A percentile compares a stretch with the other conserved stretches of the same genome.
Evolutionary conservation across 164 flowering plant species (phyloP).

Genomic region (Kalanchoe fedtschenkoi): DNA sequence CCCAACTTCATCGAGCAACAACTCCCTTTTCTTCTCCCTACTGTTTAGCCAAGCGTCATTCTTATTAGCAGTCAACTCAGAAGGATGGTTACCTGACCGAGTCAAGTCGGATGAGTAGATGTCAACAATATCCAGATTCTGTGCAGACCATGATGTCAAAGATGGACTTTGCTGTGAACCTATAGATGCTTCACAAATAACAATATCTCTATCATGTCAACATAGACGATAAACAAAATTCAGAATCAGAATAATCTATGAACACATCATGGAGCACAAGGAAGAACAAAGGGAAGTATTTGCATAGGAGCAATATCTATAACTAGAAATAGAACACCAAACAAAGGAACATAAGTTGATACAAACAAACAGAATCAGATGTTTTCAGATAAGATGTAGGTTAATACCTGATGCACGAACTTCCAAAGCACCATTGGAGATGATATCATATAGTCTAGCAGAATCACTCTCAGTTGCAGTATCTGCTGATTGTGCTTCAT

Average conservation of each 20-base stretch:
- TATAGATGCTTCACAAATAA: slow-evolving; percentile 38
- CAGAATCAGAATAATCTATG: background rate
- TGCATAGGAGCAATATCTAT: background rate
- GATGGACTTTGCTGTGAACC: slow-evolving; percentile 39
- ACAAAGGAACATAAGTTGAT: background rate
- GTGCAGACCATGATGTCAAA: slow-evolving; percentile 23
- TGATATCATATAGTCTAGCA: slow-evolving; percentile 20
- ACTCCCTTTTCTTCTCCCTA: slow-evolving; percentile 61
- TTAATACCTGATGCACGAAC: slow-evolving; percentile 39
- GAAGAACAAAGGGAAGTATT: background rate
- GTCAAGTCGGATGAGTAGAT: slow-evolving; percentile 26
- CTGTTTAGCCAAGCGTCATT: slow-evolving; percentile 44
- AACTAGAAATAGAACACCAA: background rate
- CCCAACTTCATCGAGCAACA: slow-evolving; percentile 72
- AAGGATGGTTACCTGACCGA: slow-evolving; percentile 19
- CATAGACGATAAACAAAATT: too few species aligned
- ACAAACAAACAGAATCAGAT: background rate
- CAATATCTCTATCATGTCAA: slow-evolving; percentile 1
- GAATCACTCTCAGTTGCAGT: slow-evolving; percentile 31
- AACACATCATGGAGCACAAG: background rate
- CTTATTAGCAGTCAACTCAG: slow-evolving; percentile 36
- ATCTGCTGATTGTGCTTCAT: slow-evolving; percentile 24
- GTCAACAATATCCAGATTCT: slow-evolving; percentile 28
- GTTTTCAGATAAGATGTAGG: background rate
- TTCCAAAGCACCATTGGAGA: slow-evolving; percentile 24